Evolutionary conservation across 768 basidiomycete species (phyloP), one percentile per base, ranked within the genome.

Genomic region (Lactarius hengduanensis): DNA sequence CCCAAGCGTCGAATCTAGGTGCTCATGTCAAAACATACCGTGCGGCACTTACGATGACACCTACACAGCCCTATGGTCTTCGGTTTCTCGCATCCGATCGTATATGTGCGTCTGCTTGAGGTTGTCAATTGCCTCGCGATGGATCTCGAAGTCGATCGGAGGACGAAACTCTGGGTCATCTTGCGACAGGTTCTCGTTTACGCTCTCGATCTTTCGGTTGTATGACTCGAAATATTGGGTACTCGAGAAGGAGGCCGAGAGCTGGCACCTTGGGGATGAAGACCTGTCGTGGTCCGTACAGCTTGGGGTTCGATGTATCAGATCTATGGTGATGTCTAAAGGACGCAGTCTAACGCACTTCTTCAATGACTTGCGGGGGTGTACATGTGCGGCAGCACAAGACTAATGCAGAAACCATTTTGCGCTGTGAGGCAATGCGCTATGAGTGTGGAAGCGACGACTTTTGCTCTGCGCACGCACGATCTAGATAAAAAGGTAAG

Each of bases 241-340:
- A 82, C 77, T 98, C 94, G 30, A 99, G 85, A 28, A 99, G 80
- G 5, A 99, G 83, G 15, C 97, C 97, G 20, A 99, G 83, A 2
- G 95, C 90, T 15, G 97, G 97, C 80, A 98, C 96, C 78, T 96
- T 98, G 20, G 97, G 97, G 26, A 98, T 84, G 73, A 92, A 86
- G 41, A 96, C 91, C 47, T 80, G 79, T 18, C 85, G 83, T 4
- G 90, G 87, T 1, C 88, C 89, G 72, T 91, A 98, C 18, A 94
- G 81, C 92, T 89, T 9, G 18, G 20, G 45, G 11, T 55, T 40
- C 58, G 41, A 13, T 18, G 11, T n/a, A 47, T 64, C 36, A 59
- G 57, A 55, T 34, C 7, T n/a, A 5, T 32, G 47, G 10, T 22
- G 16, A 15, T 36, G 0, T 15, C 28, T 26, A 47, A 7, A n/a